Evolutionary conservation across 345 rosid species (phyloP).

Genomic region (Fremontodendron californicum): DNA sequence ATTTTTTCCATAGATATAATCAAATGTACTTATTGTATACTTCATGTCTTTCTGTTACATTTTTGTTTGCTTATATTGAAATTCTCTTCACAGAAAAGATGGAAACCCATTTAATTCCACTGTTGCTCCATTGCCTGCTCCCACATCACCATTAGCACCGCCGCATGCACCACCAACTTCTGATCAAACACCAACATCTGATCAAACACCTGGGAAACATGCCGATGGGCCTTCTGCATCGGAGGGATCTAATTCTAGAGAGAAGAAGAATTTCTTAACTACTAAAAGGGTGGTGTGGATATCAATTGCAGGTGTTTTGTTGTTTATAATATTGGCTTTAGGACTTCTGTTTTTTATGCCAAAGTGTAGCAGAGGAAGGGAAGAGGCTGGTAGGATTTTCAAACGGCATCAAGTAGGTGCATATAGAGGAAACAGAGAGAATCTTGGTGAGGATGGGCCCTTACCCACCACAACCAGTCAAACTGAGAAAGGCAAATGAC

Average conservation of each 20-base stretch:
- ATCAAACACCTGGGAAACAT: constrained; percentile 42
- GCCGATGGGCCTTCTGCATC: constrained; percentile 61
- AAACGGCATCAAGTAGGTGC: constrained; percentile 70
- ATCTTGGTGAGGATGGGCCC: constrained; percentile 40
- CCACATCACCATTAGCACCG: constrained; percentile 40
- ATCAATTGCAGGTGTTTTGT: constrained; percentile 60
- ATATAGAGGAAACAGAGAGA: constrained; percentile 62
- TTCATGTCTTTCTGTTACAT: not conserved
- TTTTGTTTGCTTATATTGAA: constrained; percentile 16
- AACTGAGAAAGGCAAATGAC: constrained; percentile 57
- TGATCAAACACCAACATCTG: constrained; percentile 31
- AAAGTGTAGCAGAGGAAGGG: constrained; percentile 45
- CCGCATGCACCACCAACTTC: constrained; percentile 43
- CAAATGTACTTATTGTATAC: not conserved
- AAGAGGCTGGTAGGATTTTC: constrained; percentile 41
- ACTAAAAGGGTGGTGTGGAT: constrained; percentile 67
- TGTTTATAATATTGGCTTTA: constrained; percentile 51
- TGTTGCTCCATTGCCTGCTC: constrained; percentile 51
- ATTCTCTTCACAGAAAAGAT: constrained; percentile 54
- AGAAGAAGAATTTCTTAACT: constrained; percentile 35
- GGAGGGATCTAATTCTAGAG: constrained; percentile 41
- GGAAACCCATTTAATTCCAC: constrained; percentile 73
- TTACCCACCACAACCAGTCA: constrained; percentile 40
- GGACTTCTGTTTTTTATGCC: constrained; percentile 57
- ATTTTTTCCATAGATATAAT: not conserved